Evolutionary conservation across 2,329 filamentous ascomycete species (phyloP).

Genomic region (Venturia nashicola): DNA sequence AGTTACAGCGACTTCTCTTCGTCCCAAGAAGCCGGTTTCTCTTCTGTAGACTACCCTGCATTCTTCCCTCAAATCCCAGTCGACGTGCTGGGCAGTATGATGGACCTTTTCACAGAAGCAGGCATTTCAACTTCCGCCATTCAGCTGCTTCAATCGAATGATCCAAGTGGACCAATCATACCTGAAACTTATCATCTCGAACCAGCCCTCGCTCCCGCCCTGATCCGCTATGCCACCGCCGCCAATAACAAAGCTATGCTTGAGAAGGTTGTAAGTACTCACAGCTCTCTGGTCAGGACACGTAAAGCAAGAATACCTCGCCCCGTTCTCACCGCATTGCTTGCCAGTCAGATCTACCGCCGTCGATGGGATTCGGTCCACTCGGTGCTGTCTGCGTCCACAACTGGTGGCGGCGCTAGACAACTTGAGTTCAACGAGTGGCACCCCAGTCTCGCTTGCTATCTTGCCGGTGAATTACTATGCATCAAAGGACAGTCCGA

Average conservation of each 20-base stretch:
- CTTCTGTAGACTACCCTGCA: conserved; percentile 30
- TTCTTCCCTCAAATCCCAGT: conserved; percentile 34
- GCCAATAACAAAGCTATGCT: conserved; percentile 30
- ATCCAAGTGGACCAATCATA: conserved; percentile 43
- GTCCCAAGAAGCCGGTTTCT: conserved; percentile 6
- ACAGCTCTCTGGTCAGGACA: background rate
- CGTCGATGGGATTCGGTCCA: conserved; percentile 28
- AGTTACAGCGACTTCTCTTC: background rate
- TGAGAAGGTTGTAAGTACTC: conserved; percentile 15
- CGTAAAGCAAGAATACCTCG: conserved; percentile 8
- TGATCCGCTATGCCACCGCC: conserved; percentile 42
- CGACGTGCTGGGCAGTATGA: conserved; percentile 35
- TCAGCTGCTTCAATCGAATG: conserved; percentile 40
- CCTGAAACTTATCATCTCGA: conserved; percentile 31
- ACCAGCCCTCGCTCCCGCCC: conserved; percentile 36
- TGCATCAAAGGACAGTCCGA: conserved; percentile 9
- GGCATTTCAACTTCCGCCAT: conserved; percentile 37
- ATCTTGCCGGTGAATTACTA: conserved; percentile 9
- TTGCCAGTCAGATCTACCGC: conserved; percentile 30
- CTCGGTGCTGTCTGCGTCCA: background rate
- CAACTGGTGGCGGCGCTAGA: background rate
- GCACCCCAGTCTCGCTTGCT: background rate
- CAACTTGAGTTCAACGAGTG: background rate
- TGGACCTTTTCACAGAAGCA: conserved; percentile 37
- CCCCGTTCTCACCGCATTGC: conserved; percentile 23